Base-by-base conservation (phyloP, 352 stramenopile genomes). In the Pythium phragmitis region DNA sequence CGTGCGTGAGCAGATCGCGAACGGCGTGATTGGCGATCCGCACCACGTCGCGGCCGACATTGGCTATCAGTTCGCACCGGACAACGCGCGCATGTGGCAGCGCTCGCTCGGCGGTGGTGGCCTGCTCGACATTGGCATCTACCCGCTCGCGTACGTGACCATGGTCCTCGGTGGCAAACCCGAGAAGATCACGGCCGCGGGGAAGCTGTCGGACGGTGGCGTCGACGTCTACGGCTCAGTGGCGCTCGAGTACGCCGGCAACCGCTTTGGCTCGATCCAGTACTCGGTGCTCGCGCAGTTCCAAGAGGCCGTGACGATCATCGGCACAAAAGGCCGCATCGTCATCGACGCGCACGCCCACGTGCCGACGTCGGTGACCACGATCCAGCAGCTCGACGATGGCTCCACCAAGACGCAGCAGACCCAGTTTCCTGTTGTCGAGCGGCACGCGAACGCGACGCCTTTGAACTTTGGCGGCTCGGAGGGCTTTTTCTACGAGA, bases 401-500 rank as follows among this genome's bases (percentile, higher is more conserved):
- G 60, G 69, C 7, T 60, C 70, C 0, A 50, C 74, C 7, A 57
- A 71, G 48, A 70, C 75, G 26, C 70, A 79, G 14, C 63, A 61
- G 39, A 66, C 79, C 21, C 46, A 67, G 1, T 91, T 94, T 42
- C 70, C 83, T n/a, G 67, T 69, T 34, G 73, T 80, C 0, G 57
- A 68, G 6, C 63, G 73, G 1, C 72, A 75, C 0, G 50, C 80
- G 16, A 63, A 63, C 9, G 61, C 73, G 26, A 76, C 69, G 46
- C 55, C 61, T 16, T 75, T 75, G 53, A 77, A 87, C 54, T 96
- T 92, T 65, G 80, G 70, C 17, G 82, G 85, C 37, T 89, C 77
- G 26, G 67, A 73, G 19, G 85, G 88, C 12, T 93, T 97, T 52
- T 63, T 75, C n/a, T 94, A 93, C 64, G 88, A 97, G 60, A 85